phyloP scores from a whole-genome alignment of 345 rosid species.

The Erucastrum elatum region DNA sequence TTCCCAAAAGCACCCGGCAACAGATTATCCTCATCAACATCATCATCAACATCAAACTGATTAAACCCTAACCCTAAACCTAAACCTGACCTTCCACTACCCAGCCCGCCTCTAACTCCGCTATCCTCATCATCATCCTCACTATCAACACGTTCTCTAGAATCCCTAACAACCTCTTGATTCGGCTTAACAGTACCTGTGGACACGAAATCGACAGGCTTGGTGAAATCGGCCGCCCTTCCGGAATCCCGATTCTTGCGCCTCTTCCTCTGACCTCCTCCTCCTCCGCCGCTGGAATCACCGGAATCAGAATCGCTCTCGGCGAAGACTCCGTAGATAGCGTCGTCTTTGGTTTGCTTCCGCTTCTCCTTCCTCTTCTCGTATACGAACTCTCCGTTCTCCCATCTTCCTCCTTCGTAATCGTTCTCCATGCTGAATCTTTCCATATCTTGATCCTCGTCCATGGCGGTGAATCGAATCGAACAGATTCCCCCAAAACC shows the following conservation, averaged over 20 bases:
- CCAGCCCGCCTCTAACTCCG: slow-evolving; percentile 55
- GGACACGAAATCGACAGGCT: slow-evolving; percentile 80
- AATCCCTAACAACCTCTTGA: slow-evolving; percentile 62
- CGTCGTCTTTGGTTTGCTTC: slow-evolving; percentile 70
- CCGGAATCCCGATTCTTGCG: slow-evolving; percentile 54
- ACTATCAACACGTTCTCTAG: slow-evolving; percentile 43
- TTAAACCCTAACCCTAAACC: slow-evolving; percentile 47
- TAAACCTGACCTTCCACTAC: slow-evolving; percentile 42
- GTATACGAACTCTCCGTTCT: slow-evolving; percentile 67
- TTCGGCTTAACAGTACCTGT: slow-evolving; percentile 73
- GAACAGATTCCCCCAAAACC: slow-evolving; percentile 2
- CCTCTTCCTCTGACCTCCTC: slow-evolving; percentile 55
- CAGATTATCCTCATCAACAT: slow-evolving; percentile 39
- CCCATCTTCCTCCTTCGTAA: slow-evolving; percentile 79
- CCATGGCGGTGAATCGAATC: slow-evolving; percentile 44
- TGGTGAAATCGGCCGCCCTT: slow-evolving; percentile 59
- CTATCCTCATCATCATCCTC: slow-evolving; percentile 32
- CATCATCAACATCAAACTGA: slow-evolving; percentile 22
- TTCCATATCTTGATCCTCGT: slow-evolving; percentile 87
- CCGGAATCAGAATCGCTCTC: slow-evolving; percentile 62
- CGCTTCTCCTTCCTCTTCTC: slow-evolving; percentile 61
- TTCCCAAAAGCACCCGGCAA: slow-evolving; percentile 69
- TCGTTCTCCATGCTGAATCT: slow-evolving; percentile 82
- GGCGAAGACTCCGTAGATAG: slow-evolving; percentile 65
- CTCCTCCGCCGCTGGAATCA: slow-evolving; percentile 34